phyloP scores from a whole-genome alignment of 805 yeast species.

The Lipomyces mesembrius region DNA sequence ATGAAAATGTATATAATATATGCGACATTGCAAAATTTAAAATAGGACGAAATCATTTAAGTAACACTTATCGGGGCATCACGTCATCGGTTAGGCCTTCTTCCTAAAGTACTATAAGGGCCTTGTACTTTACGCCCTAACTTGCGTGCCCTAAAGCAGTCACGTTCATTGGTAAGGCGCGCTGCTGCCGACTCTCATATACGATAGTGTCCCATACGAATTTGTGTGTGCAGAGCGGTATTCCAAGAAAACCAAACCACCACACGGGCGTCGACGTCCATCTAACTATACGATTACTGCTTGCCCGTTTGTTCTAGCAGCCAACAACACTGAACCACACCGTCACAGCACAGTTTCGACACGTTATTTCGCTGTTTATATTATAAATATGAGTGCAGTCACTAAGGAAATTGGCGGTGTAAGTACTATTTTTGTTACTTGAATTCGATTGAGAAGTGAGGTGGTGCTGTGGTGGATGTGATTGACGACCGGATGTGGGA shows the following conservation, averaged over 20 bases:
- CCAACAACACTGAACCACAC: background rate
- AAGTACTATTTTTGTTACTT: conserved; percentile 30
- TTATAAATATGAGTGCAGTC: conserved; percentile 43
- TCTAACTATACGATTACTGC: background rate
- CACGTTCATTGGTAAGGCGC: background rate
- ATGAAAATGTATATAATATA: background rate
- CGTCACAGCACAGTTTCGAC: background rate
- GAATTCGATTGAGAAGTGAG: background rate
- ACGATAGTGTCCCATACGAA: background rate
- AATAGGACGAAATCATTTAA: too few species aligned
- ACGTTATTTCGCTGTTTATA: background rate
- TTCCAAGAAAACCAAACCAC: background rate
- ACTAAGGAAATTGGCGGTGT: conserved; percentile 46
- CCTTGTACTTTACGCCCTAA: background rate
- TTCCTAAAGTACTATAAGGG: background rate
- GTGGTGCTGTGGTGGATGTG: background rate
- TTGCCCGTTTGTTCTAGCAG: background rate
- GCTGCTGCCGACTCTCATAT: background rate
- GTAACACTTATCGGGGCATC: too few species aligned
- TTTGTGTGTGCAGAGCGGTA: background rate
- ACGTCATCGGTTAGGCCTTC: background rate
- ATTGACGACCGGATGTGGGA: background rate
- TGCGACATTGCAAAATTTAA: background rate
- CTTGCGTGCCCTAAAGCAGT: conserved; percentile 48
- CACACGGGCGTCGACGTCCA: background rate